phyloP scores from a whole-genome alignment of 441 rosid genomes.

The Sinapis alba region DNA sequence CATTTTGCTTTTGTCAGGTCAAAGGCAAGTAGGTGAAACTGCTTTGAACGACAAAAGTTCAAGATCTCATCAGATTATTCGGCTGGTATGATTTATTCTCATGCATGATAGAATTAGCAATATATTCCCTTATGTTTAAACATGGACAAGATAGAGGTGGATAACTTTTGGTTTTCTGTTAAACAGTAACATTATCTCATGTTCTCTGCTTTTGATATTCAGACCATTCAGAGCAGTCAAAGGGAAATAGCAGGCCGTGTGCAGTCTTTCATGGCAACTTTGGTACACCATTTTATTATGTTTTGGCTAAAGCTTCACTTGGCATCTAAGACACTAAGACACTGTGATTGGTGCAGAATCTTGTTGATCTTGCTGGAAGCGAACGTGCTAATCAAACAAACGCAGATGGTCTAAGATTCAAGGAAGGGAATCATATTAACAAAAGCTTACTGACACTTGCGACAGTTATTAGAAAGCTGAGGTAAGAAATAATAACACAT shows the following conservation, averaged over 20 bases:
- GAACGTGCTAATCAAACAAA: constrained; percentile 89
- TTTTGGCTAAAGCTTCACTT: constrained; percentile 20
- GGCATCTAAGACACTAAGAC: constrained; percentile 20
- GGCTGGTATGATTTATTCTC: constrained; percentile 64
- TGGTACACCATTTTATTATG: constrained; percentile 56
- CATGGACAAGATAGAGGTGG: neutral
- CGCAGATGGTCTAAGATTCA: constrained; percentile 75
- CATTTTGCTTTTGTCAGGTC: constrained; percentile 56
- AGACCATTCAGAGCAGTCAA: constrained; percentile 85
- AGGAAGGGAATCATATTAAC: constrained; percentile 94
- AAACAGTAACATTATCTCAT: constrained; percentile 17
- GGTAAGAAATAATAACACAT: constrained; percentile 51
- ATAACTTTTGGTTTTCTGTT: neutral
- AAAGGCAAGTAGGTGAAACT: constrained; percentile 95
- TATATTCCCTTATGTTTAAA: neutral
- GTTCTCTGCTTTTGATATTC: constrained; percentile 37
- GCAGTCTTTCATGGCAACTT: constrained; percentile 80
- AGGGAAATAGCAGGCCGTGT: constrained; percentile 72
- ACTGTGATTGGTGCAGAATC: constrained; percentile 59
- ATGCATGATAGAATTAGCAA: neutral
- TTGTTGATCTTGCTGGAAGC: constrained; percentile 98
- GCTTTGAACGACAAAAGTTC: constrained; percentile 89
- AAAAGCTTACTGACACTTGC: constrained; percentile 91
- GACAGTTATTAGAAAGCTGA: constrained; percentile 90
- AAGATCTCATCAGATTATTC: constrained; percentile 92